Evolutionary conservation across 83 land plant genomes (phyloP).

Genomic region (Thuja plicata): DNA sequence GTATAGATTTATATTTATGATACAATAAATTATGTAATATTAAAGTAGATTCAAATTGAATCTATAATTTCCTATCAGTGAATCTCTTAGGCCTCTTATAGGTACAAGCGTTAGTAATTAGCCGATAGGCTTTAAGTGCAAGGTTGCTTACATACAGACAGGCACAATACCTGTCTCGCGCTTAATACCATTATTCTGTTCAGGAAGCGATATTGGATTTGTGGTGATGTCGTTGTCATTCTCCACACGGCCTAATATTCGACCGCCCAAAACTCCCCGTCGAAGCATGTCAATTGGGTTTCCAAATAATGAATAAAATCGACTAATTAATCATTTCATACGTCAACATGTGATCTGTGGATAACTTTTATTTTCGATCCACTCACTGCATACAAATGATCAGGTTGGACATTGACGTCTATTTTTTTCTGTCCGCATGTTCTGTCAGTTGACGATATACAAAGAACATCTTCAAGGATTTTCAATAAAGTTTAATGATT

Average conservation of each 20-base stretch:
- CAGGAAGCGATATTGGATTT: too few relatives aligned
- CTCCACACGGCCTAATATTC: background rate
- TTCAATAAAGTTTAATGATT: too few relatives aligned
- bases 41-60: too few relatives aligned
- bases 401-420: background rate
- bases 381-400: background rate
- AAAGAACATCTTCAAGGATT: background rate
- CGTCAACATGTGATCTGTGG: background rate
- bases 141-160: too few relatives aligned
- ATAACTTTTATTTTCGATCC: background rate
- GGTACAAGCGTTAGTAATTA: too few relatives aligned
- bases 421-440: background rate
- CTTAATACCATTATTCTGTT: too few relatives aligned
- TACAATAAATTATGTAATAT: too few relatives aligned
- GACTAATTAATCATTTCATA: background rate
- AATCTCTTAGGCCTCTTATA: too few relatives aligned
- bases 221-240: background rate
- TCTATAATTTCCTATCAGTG: too few relatives aligned
- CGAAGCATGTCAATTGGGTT: background rate
- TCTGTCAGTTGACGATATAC: background rate
- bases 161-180: too few relatives aligned
- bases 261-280: background rate
- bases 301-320: background rate
- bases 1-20: too few relatives aligned
- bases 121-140: too few relatives aligned